Conservation (phyloP, 2,329 filamentous ascomycete genomes). For the Microdochium trichocladiopsis region DNA sequence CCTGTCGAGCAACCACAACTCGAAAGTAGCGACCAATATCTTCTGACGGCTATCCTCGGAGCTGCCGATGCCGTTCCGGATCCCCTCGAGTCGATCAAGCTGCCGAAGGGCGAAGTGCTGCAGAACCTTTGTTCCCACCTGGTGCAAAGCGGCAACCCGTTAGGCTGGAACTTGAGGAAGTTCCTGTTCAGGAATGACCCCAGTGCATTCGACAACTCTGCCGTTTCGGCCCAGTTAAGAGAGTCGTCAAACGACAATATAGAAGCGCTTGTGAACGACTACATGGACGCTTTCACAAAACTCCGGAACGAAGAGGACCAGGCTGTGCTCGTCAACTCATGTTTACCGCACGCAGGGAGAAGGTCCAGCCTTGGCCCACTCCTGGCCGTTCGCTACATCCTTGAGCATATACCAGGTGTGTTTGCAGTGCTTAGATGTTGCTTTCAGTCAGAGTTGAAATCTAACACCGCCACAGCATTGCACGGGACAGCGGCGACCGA, state of each 20-base stretch:
- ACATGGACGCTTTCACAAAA: conserved; percentile 15
- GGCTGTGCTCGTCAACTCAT: neutral
- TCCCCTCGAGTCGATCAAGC: conserved; percentile 8
- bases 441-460: neutral
- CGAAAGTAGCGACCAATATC: neutral
- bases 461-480: neutral
- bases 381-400: neutral
- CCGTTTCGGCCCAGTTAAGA: conserved; percentile 11
- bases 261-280: conserved; percentile 13
- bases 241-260: conserved; percentile 8
- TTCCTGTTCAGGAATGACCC: conserved; percentile 17
- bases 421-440: neutral
- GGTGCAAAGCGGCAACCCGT: neutral
- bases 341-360: neutral
- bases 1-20: too few relatives aligned
- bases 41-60: neutral
- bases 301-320: neutral
- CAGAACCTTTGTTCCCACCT: neutral
- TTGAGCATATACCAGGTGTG: neutral
- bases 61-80: neutral
- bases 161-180: conserved; percentile 19
- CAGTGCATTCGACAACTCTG: conserved; percentile 9
- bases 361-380: neutral
- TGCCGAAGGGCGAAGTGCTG: conserved; percentile 5
- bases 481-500: neutral